Evolutionary conservation across 805 yeast species (phyloP).

Genomic region (Metschnikowia vanudenii): DNA sequence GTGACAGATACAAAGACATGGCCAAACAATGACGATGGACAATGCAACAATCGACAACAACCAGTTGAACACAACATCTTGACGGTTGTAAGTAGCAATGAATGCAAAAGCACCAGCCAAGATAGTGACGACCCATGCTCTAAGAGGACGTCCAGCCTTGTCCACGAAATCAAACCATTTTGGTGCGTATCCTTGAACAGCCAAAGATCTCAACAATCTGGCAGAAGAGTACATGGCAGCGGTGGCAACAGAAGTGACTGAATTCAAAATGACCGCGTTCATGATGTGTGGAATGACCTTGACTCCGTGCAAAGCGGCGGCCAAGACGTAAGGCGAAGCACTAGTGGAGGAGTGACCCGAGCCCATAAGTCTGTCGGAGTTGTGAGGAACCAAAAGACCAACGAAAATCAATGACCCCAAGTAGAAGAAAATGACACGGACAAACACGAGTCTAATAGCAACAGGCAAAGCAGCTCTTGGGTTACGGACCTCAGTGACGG

Average conservation of each 20-base stretch:
- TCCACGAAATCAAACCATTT: constrained; percentile 30
- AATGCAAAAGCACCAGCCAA: constrained; percentile 25
- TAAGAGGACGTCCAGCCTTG: constrained; percentile 28
- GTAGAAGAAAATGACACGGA: constrained; percentile 38
- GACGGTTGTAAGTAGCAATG: constrained; percentile 32
- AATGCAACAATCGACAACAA: constrained; percentile 30
- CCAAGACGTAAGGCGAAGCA: constrained; percentile 31
- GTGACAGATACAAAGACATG: constrained; percentile 27
- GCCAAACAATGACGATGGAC: constrained; percentile 28
- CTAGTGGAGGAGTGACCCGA: constrained; percentile 29
- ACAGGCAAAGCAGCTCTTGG: constrained; percentile 35
- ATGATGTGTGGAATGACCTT: constrained; percentile 32
- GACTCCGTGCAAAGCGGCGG: constrained; percentile 28
- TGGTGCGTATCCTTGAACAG: constrained; percentile 30
- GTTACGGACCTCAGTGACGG: constrained; percentile 39
- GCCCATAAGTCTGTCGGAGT: constrained; percentile 36
- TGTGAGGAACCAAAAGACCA: constrained; percentile 40
- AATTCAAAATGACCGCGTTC: constrained; percentile 32
- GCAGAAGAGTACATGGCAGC: constrained; percentile 32
- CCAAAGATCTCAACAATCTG: constrained; percentile 27
- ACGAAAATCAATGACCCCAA: constrained; percentile 39
- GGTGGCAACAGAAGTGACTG: constrained; percentile 33
- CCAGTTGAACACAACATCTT: constrained; percentile 33
- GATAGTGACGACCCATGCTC: constrained; percentile 25
- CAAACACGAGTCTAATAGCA: constrained; percentile 33